Evolutionary conservation across 2,329 filamentous ascomycete genomes (phyloP), one percentile per base, ranked within the genome.

Genomic region (Paecilomyces fulvus): DNA sequence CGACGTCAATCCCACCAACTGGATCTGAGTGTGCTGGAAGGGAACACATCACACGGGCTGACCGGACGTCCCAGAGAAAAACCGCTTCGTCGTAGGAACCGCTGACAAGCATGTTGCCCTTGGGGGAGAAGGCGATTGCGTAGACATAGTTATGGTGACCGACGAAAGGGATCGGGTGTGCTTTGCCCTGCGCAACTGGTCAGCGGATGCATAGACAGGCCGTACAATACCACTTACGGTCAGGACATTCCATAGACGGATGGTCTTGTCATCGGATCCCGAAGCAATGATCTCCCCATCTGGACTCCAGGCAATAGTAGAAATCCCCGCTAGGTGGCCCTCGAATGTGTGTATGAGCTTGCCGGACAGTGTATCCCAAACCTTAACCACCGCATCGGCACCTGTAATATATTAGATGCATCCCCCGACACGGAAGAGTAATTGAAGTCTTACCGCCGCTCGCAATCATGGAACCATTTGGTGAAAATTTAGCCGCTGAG

Each of bases 71-170:
- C 94, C 94, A 99, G 4, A 99, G 75, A 62, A 96, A 96, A 0
- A 99, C 90, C 3, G 94, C 94, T 77, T 99, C 94, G 64, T 99
- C 94, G 73, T 96, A 97, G 61, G 89, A 95, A 11, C 94, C 94
- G 62, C 89, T 95, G 14, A 92, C 94, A 31, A 99, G 82, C 69
- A 97, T 96, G 68, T 99, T 99, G 23, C 94, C 94, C 72, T 96
- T 97, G 1, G 94, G 94, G n/a, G 90, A 92, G 72, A 97, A 97
- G 5, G 92, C 91, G 31, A 99, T 79, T 53, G 88, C 90, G 74
- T 95, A 96, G 30, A 99, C 87, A 73, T 97, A 97, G 73, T 95
- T 97, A 72, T 96, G 91, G 67, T 99, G 94, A 2, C 94, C 92
- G 23, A 88, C 80, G 62, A 97, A 78, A 1, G 82, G 79, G 21